phyloP scores from a whole-genome alignment of 2,329 filamentous ascomycete species.

The Chrysoporthe cubensis region DNA sequence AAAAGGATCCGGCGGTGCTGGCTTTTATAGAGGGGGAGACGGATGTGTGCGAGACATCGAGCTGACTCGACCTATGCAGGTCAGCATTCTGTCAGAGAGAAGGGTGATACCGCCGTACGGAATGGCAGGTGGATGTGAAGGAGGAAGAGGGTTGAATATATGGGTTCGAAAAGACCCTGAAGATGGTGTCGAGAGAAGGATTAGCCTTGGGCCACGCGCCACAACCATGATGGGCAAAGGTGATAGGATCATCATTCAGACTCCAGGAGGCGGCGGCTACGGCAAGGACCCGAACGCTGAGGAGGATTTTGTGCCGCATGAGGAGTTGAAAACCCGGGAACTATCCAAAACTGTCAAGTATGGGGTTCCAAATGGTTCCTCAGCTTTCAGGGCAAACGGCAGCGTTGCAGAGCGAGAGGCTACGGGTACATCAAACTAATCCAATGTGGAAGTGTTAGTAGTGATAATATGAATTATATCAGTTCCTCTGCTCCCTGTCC shows the following conservation, averaged over 20 bases:
- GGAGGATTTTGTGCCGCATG: conserved; percentile 20
- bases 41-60: conserved; percentile 81
- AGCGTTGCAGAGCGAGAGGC: conserved; percentile 21
- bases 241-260: conserved; percentile 77
- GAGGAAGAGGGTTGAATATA: conserved; percentile 77
- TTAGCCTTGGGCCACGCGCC: conserved; percentile 81
- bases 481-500: neutral
- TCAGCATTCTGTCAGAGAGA: conserved; percentile 78
- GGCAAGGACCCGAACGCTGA: conserved; percentile 46
- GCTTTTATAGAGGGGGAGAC: conserved; percentile 71
- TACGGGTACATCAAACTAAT: conserved; percentile 13
- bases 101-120: conserved; percentile 81
- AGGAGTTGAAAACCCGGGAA: conserved; percentile 14
- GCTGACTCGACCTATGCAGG: conserved; percentile 76
- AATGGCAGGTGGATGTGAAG: conserved; percentile 80
- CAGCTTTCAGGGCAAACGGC: conserved; percentile 17
- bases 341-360: conserved; percentile 1
- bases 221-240: conserved; percentile 76
- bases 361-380: neutral
- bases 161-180: conserved; percentile 79
- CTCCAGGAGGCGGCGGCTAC: conserved; percentile 81
- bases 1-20: conserved; percentile 63
- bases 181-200: conserved; percentile 57
- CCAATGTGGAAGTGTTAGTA: no score
- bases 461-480: neutral